A percentile compares a stretch with the other conserved stretches of the same genome.
Evolutionary conservation across 148 eudicot species (phyloP).

Genomic region (Polygonum maritimum): DNA sequence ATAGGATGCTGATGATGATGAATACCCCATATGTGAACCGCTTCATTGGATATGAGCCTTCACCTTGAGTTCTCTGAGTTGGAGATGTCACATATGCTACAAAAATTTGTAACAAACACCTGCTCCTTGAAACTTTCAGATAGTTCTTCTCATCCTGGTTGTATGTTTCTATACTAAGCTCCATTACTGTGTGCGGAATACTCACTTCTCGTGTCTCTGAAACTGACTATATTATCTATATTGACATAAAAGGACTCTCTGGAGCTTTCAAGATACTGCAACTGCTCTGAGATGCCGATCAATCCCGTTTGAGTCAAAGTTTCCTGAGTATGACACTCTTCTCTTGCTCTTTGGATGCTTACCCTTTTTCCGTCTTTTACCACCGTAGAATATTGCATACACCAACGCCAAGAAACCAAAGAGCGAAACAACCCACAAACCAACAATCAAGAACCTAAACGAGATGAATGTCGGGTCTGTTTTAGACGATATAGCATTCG

Average conservation of each 20-base stretch:
- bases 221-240: background rate
- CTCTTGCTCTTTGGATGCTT: conserved; percentile 12
- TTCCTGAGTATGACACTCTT: background rate
- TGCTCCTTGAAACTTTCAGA: background rate
- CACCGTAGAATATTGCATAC: background rate
- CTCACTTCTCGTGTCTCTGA: background rate
- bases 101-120: background rate
- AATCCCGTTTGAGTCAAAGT: background rate
- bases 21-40: too few species aligned
- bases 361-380: background rate
- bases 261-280: background rate
- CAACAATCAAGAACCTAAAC: conserved; percentile 4
- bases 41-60: too few species aligned
- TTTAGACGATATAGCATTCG: background rate
- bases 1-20: too few species aligned
- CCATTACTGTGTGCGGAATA: background rate
- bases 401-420: conserved; percentile 4
- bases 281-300: conserved; percentile 3
- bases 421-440: background rate
- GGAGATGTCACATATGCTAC: background rate
- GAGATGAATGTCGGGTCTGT: background rate
- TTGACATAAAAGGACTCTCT: background rate
- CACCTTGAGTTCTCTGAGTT: too few species aligned
- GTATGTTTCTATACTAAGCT: too few species aligned
- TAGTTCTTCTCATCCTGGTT: too few species aligned